Conservation (phyloP, 2,329 filamentous ascomycete genomes). For the Lasiodiplodia sp. region DNA sequence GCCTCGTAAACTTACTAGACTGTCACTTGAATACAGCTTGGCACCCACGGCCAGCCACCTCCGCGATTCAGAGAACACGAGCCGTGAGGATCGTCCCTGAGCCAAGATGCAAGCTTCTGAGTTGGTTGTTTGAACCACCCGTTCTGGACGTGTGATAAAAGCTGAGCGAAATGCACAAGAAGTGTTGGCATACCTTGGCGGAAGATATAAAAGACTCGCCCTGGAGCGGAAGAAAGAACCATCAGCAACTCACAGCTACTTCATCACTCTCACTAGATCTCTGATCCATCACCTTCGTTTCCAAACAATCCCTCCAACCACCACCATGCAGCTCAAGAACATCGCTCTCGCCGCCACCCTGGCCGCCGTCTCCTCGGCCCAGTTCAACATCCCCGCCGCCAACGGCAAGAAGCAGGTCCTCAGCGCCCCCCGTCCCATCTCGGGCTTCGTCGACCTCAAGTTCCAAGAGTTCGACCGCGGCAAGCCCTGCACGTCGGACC, state of each 20-base stretch:
- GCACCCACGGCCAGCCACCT: background rate
- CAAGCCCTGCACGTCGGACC: conserved; percentile 43
- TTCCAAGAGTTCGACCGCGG: background rate
- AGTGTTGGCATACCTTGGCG: background rate
- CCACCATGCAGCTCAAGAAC: conserved; percentile 3
- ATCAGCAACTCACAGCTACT: background rate
- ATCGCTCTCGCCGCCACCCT: background rate
- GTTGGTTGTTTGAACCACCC: background rate
- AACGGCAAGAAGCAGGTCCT: conserved; percentile 8
- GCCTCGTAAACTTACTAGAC: no score
- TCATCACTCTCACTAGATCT: background rate
- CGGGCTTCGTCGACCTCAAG: background rate
- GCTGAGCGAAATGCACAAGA: background rate
- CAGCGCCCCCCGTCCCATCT: background rate
- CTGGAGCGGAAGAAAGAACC: background rate
- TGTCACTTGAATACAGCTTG: background rate
- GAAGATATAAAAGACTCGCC: background rate
- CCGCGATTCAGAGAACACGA: background rate
- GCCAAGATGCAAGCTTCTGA: background rate
- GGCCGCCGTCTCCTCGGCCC: background rate
- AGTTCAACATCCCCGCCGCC: background rate
- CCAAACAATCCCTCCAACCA: background rate
- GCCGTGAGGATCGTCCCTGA: background rate
- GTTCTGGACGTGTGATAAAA: background rate
- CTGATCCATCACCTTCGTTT: background rate